Conservation (phyloP, 495 filamentous ascomycete species). For the Neurospora sp. region DNA sequence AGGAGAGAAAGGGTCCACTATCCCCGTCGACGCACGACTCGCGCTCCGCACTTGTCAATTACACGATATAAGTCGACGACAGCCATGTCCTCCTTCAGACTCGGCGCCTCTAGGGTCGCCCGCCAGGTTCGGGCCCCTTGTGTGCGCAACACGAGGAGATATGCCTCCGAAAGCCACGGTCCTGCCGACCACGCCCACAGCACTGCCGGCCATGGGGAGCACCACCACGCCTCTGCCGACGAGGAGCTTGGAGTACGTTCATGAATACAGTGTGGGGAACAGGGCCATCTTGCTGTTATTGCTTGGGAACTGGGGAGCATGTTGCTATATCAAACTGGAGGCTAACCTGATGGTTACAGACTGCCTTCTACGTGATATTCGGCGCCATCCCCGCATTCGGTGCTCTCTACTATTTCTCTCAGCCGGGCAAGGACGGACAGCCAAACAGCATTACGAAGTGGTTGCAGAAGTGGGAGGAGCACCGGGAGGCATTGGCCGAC, state of each 20-base stretch:
- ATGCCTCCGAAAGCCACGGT: conserved; percentile 33
- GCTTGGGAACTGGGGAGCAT: neutral
- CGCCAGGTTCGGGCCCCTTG: conserved; percentile 23
- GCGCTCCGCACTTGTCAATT: conserved; percentile 5
- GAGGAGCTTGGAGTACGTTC: conserved; percentile 36
- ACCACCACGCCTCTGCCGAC: conserved; percentile 27
- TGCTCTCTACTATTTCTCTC: conserved; percentile 31
- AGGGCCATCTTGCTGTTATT: neutral
- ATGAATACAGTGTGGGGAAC: neutral
- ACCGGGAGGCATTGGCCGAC: neutral
- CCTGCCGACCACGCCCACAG: conserved; percentile 17
- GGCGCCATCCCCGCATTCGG: conserved; percentile 22
- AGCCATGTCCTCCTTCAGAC: conserved; percentile 38
- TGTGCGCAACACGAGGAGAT: conserved; percentile 27
- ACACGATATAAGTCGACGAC: conserved; percentile 9
- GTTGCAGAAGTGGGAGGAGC: conserved; percentile 25
- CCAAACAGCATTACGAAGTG: conserved; percentile 21
- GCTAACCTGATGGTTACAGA: conserved; percentile 17
- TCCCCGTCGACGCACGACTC: conserved; percentile 4
- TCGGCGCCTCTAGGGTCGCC: conserved; percentile 26
- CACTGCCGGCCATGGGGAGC: conserved; percentile 14
- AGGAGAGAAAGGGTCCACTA: neutral
- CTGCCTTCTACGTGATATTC: conserved; percentile 29
- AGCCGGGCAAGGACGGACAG: conserved; percentile 34
- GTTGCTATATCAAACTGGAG: neutral